Evolutionary conservation across 2,329 filamentous ascomycete genomes (phyloP).

Genomic region (Colletotrichum camelliae): DNA sequence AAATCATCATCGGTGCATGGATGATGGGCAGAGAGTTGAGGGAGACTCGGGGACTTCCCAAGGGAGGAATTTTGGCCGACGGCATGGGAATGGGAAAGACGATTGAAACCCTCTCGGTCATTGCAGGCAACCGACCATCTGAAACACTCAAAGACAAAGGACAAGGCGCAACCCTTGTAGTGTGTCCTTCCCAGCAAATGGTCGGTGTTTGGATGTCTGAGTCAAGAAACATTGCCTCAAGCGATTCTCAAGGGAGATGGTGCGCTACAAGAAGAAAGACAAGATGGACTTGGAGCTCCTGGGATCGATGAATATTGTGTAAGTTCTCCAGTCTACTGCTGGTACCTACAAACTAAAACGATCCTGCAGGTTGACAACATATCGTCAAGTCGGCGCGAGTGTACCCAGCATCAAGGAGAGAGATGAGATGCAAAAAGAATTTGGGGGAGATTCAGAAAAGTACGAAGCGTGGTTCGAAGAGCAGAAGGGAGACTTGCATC

Average conservation of each 20-base stretch:
- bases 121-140: slow-evolving; percentile 41
- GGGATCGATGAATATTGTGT: slow-evolving; percentile 9
- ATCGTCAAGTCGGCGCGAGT: too few species aligned
- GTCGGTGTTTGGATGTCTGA: slow-evolving; percentile 31
- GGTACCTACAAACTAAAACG: too few species aligned
- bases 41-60: not conserved
- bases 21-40: slow-evolving; percentile 58
- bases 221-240: slow-evolving; percentile 27
- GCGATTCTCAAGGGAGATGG: not conserved
- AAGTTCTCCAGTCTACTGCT: not conserved
- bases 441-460: not conserved
- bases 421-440: too few species aligned
- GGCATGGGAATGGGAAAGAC: slow-evolving; percentile 73
- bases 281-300: not conserved
- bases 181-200: slow-evolving; percentile 30
- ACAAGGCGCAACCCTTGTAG: slow-evolving; percentile 39
- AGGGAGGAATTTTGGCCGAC: slow-evolving; percentile 65
- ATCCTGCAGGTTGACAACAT: too few species aligned
- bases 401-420: too few species aligned
- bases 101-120: slow-evolving; percentile 47
- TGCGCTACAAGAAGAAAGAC: slow-evolving; percentile 13
- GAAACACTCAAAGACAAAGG: slow-evolving; percentile 38
- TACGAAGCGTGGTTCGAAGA: not conserved
- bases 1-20: slow-evolving; percentile 56
- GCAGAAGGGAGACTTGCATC: slow-evolving; percentile 33